A percentile compares a stretch with the other conserved stretches of the same genome.
Evolutionary conservation across 768 basidiomycete genomes (phyloP).

Genomic region (Kwoniella sp.): DNA sequence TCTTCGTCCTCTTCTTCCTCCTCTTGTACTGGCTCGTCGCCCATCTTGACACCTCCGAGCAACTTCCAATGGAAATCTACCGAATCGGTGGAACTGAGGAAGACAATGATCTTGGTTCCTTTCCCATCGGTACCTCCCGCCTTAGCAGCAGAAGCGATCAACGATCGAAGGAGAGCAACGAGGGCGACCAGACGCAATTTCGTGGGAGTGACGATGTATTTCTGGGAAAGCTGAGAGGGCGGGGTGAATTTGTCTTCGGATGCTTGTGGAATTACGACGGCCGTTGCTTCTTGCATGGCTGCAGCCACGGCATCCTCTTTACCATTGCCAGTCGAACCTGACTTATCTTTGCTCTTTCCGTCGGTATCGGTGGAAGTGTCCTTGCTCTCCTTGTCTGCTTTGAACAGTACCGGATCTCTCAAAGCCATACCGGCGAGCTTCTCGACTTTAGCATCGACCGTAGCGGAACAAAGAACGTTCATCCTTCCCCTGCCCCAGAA

Average conservation of each 20-base stretch:
- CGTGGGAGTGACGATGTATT: slow-evolving; percentile 83
- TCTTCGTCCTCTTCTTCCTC: slow-evolving; percentile 33
- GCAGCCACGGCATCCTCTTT: slow-evolving; percentile 27
- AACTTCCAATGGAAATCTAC: slow-evolving; percentile 96
- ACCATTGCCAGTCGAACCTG: slow-evolving; percentile 47
- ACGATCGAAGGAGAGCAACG: slow-evolving; percentile 76
- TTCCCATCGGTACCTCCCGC: slow-evolving; percentile 4
- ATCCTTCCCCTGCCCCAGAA: slow-evolving; percentile 62
- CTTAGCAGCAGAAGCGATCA: slow-evolving; percentile 64
- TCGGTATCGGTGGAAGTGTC: slow-evolving; percentile 39
- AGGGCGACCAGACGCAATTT: slow-evolving; percentile 93
- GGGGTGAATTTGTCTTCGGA: slow-evolving; percentile 72
- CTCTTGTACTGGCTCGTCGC: slow-evolving; percentile 43
- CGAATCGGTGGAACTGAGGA: slow-evolving; percentile 94
- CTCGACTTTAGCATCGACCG: slow-evolving; percentile 91
- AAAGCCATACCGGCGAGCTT: slow-evolving; percentile 83
- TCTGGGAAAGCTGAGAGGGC: slow-evolving; percentile 88
- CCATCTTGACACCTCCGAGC: slow-evolving; percentile 73
- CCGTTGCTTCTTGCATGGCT: slow-evolving; percentile 33
- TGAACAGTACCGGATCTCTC: slow-evolving; percentile 77
- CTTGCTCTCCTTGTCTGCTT: slow-evolving; percentile 64
- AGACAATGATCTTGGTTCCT: slow-evolving; percentile 70
- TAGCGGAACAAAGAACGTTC: slow-evolving; percentile 94
- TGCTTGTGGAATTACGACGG: slow-evolving; percentile 34
- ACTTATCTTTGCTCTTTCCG: slow-evolving; percentile 30